Conservation (phyloP, 2,329 filamentous ascomycete genomes). For the Dactylonectria estremocensis region DNA sequence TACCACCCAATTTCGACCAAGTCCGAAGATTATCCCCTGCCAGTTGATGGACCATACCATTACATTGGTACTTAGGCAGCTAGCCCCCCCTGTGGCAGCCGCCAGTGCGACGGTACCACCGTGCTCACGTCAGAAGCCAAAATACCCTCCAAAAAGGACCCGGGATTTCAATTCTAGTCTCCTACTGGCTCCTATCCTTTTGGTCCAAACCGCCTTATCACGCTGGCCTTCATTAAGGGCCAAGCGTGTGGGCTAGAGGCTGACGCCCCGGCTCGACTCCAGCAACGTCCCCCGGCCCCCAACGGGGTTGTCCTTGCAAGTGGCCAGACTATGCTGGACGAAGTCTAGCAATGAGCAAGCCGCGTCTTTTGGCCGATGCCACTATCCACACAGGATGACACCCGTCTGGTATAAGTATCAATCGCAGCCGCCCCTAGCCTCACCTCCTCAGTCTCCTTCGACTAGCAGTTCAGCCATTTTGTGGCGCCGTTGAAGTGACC, state of each 20-base stretch:
- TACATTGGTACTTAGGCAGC: background rate
- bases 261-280: conserved; percentile 2
- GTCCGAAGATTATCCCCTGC: background rate
- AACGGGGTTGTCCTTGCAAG: conserved; percentile 8
- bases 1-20: background rate
- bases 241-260: background rate
- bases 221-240: conserved; percentile 14
- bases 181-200: conserved; percentile 6
- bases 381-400: background rate
- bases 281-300: conserved; percentile 16
- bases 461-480: background rate
- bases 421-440: conserved; percentile 1
- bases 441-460: background rate
- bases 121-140: conserved; percentile 34
- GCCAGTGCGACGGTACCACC: background rate
- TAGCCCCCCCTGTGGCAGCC: background rate
- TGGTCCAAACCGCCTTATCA: background rate
- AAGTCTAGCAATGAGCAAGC: background rate
- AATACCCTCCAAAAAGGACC: background rate
- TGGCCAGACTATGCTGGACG: conserved; percentile 18
- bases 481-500: conserved; percentile 7
- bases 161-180: background rate
- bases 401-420: conserved; percentile 29
- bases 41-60: conserved; percentile 1
- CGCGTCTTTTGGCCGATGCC: background rate